phyloP scores from a whole-genome alignment of 306 rosid genomes.

The Comarum palustre region DNA sequence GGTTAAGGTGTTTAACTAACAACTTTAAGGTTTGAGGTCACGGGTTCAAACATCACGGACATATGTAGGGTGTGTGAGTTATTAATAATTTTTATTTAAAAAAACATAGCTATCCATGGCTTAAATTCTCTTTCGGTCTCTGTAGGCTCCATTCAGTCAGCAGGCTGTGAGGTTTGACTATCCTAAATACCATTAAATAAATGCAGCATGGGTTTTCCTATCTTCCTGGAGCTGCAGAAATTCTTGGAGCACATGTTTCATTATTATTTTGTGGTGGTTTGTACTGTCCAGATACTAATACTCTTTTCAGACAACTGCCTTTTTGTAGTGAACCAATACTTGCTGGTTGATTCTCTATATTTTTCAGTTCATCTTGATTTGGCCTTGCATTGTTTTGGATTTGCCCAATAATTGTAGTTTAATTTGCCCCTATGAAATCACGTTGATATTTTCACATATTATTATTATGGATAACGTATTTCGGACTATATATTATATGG shows the following conservation, averaged over 20 bases:
- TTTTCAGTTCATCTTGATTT: background rate
- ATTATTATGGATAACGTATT: no score
- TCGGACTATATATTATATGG: no score
- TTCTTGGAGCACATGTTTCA: constrained; percentile 35
- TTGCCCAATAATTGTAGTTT: no score
- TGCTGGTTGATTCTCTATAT: background rate
- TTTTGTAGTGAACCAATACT: background rate
- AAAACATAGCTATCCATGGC: no score
- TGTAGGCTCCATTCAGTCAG: constrained; percentile 91
- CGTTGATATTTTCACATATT: no score
- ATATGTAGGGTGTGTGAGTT: no score
- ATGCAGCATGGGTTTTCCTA: constrained; percentile 23
- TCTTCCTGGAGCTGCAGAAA: constrained; percentile 3
- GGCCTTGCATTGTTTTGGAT: no score
- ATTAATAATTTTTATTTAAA: no score
- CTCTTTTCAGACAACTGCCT: constrained; percentile 3
- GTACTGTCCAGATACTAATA: constrained; percentile 30
- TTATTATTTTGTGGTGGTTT: constrained; percentile 31
- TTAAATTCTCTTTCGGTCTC: background rate
- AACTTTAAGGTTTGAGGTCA: no score
- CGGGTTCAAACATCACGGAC: no score
- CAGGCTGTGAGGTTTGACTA: constrained; percentile 86
- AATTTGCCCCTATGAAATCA: no score
- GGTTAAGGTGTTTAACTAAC: no score
- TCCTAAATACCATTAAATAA: constrained; percentile 61